Percentiles rank a stretch among this genome's conserved stretches.
Conservation (phyloP, 345 rosid genomes). For the Diplotaxis tenuifolia region DNA sequence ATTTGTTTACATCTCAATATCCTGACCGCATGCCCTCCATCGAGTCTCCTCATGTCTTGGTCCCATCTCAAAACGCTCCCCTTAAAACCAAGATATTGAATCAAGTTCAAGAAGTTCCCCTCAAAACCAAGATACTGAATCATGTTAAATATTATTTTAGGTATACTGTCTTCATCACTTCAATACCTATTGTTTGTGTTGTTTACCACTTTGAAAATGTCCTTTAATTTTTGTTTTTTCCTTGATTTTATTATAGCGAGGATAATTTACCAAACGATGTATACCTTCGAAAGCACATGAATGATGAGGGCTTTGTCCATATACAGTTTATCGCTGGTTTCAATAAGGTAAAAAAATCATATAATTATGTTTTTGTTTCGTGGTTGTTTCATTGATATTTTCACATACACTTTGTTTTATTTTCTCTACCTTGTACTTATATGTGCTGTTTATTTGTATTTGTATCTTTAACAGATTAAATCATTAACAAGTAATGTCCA, state of each 20-base stretch:
- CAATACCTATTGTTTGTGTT: not conserved
- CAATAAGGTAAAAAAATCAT: constrained; percentile 51
- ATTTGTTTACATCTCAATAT: not conserved
- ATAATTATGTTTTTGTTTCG: not conserved
- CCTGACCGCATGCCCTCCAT: not conserved
- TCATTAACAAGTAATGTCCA: constrained; percentile 49
- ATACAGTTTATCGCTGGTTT: constrained; percentile 65
- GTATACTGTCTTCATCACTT: constrained; percentile 29
- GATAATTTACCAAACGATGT: constrained; percentile 59
- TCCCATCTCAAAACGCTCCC: constrained; percentile 5
- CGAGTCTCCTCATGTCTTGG: not conserved
- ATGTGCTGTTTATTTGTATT: not conserved
- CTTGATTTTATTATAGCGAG: constrained; percentile 42
- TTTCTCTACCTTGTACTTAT: not conserved
- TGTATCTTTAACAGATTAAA: constrained; percentile 46
- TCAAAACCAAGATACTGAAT: not conserved
- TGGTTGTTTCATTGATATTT: not conserved
- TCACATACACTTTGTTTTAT: not conserved
- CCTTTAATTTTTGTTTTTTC: not conserved
- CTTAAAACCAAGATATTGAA: not conserved
- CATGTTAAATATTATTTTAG: constrained; percentile 64
- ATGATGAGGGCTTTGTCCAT: constrained; percentile 80
- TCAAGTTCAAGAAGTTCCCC: constrained; percentile 7
- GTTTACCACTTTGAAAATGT: not conserved
- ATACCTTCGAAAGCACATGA: constrained; percentile 69